Conservation (phyloP, 306 rosid species). For the Hylodesmum podocarpum region DNA sequence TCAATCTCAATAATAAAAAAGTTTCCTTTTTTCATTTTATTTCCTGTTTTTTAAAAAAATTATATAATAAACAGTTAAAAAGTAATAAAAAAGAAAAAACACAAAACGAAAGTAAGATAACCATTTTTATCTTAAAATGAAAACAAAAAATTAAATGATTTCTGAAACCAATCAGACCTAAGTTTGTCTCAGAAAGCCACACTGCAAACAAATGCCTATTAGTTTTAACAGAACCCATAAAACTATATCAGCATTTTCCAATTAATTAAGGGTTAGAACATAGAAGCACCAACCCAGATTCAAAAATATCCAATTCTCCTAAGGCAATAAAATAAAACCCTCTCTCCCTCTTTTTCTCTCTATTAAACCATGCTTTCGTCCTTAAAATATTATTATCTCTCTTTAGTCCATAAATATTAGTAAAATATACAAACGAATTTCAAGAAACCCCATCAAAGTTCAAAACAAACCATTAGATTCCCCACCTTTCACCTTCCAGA, state of each 20-base stretch:
- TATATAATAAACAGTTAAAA: too few relatives aligned
- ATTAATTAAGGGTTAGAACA: background rate
- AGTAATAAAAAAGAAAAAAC: too few relatives aligned
- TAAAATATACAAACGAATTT: background rate
- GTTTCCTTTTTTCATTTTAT: too few relatives aligned
- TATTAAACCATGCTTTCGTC: too few relatives aligned
- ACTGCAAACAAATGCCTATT: background rate
- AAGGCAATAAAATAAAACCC: background rate
- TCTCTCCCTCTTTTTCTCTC: background rate
- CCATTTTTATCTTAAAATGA: too few relatives aligned
- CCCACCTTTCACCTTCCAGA: background rate
- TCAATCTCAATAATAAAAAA: too few relatives aligned
- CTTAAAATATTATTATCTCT: too few relatives aligned
- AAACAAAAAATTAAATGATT: too few relatives aligned
- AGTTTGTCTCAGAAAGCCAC: background rate
- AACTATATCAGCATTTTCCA: background rate
- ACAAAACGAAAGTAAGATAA: too few relatives aligned
- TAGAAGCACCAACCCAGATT: background rate
- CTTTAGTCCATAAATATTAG: background rate
- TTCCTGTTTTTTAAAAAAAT: too few relatives aligned
- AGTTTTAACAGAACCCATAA: background rate
- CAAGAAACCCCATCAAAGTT: background rate
- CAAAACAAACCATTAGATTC: background rate
- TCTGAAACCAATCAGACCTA: too few relatives aligned
- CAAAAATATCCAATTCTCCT: background rate